Evolutionary conservation across 148 eudicot genomes (phyloP), one percentile per base, ranked within the genome.

Genomic region (Spergularia bocconei): DNA sequence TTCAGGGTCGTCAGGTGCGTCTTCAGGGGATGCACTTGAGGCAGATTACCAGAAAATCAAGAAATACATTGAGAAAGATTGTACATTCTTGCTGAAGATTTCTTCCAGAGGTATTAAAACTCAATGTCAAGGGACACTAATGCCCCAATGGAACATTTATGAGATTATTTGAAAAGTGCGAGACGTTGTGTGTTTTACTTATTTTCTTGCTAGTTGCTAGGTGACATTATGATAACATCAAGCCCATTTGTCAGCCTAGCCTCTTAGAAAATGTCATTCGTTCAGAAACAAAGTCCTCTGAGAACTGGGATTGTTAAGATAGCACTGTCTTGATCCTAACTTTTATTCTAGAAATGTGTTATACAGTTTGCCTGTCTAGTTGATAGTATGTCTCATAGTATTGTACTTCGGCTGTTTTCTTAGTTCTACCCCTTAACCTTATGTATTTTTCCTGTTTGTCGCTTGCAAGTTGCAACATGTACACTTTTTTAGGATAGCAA

Each of bases 81-180:
- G 96, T 82, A 95, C 87, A 79, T 92, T 92, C 84, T 77, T 95
- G 58, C 85, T 95, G 77, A 93, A 89, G 69, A 92, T 95, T 63
- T 89, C 99, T 73, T 86, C 86, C 20, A 89, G 88, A 79, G 98
- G 98, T 92, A 73, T 68, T 36, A 5, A 13, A 51, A 51, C 72
- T 51, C 56, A 9, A 12, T 69, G 21, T n/a, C 51, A 21, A 39
- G 68, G 51, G 47, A 4, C 10, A 44, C 68, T 38, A 14, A 11
- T 39, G 68, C 17, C 50, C 38, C 25, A 16, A 39, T 64, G 21
- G 20, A 64, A 14, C 19, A 7, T 38, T 64, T 39, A 16, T 38
- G 50, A 38, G 11, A 64, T 64, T 17, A 39, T 44, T 6, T 44
- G 48, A 44, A 44, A 6, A 44, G 7, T 44, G 48, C 6, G 48